These are phyloP conservation scores for Pythium apleroticum DNA, from an alignment of 352 stramenopile genomes.

Conservation along the genomic window DNA sequence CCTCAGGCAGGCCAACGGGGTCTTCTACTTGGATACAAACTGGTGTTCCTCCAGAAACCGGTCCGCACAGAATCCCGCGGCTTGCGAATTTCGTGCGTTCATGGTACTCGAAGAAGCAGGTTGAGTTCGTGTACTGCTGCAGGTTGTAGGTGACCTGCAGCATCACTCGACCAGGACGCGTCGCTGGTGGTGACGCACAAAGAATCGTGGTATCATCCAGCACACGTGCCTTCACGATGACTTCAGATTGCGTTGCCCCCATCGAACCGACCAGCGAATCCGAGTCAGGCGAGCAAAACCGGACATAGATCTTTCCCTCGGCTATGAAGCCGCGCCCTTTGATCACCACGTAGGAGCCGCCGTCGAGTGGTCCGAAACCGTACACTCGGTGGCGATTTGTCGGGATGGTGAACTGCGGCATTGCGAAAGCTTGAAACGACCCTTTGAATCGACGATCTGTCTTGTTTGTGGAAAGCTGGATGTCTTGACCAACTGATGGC, in stretches of 20 bases:
- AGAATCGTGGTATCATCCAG: constrained; percentile 54
- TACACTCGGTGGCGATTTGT: constrained; percentile 42
- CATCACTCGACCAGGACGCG: constrained; percentile 34
- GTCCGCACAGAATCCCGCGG: constrained; percentile 50
- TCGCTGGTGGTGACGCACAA: constrained; percentile 41
- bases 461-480: not conserved
- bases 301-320: constrained; percentile 64
- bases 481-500: not conserved
- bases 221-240: constrained; percentile 51
- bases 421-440: constrained; percentile 50
- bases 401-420: constrained; percentile 59
- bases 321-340: constrained; percentile 60
- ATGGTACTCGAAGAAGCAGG: constrained; percentile 73
- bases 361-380: constrained; percentile 47
- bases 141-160: constrained; percentile 74
- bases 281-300: constrained; percentile 46
- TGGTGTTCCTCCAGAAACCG: constrained; percentile 54
- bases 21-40: constrained; percentile 46
- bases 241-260: constrained; percentile 27
- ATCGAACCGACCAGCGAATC: constrained; percentile 33
- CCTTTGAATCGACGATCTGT: constrained; percentile 12
- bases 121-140: constrained; percentile 67
- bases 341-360: constrained; percentile 49
- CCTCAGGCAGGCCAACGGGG: constrained; percentile 39
- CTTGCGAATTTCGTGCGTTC: constrained; percentile 39